These are phyloP conservation scores for Fusarium nematophilum DNA, from an alignment of 2,329 filamentous ascomycete genomes.

Conservation along the genomic window DNA sequence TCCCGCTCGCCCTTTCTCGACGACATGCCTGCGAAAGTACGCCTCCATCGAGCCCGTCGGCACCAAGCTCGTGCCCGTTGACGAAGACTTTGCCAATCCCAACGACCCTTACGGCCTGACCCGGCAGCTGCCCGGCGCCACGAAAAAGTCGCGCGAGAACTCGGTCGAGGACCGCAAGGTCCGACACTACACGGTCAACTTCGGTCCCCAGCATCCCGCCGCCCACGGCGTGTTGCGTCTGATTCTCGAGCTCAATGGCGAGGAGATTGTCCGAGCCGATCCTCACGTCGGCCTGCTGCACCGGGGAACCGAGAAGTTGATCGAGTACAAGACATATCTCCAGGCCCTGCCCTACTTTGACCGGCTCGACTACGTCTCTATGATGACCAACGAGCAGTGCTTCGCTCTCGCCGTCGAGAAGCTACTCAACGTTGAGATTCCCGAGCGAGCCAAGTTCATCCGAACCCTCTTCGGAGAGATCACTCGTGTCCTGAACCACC, in stretches of 20 bases:
- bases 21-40: conserved; percentile 70
- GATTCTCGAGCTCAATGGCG: conserved; percentile 97
- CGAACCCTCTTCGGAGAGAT: conserved; percentile 95
- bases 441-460: conserved; percentile 96
- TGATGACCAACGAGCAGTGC: conserved; percentile 99
- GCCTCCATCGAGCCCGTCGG: conserved; percentile 64
- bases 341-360: conserved; percentile 99
- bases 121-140: conserved; percentile 54
- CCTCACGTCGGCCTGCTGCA: conserved; percentile 97
- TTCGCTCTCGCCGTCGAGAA: conserved; percentile 97
- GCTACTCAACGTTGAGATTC: conserved; percentile 95
- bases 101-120: conserved; percentile 61
- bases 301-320: conserved; percentile 98
- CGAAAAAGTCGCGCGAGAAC: conserved; percentile 61
- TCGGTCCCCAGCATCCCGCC: conserved; percentile 97
- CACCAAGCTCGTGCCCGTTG: conserved; percentile 73
- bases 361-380: conserved; percentile 97
- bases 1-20: conserved; percentile 73
- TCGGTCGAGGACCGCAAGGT: conserved; percentile 79
- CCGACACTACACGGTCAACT: conserved; percentile 99
- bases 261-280: conserved; percentile 96
- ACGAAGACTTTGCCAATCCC: conserved; percentile 70
- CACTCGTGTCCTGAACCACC: conserved; percentile 92
- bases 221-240: conserved; percentile 97
- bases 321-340: conserved; percentile 99